Conservation (phyloP, 2,329 filamentous ascomycete genomes). For the Tolypocladium amazonense region DNA sequence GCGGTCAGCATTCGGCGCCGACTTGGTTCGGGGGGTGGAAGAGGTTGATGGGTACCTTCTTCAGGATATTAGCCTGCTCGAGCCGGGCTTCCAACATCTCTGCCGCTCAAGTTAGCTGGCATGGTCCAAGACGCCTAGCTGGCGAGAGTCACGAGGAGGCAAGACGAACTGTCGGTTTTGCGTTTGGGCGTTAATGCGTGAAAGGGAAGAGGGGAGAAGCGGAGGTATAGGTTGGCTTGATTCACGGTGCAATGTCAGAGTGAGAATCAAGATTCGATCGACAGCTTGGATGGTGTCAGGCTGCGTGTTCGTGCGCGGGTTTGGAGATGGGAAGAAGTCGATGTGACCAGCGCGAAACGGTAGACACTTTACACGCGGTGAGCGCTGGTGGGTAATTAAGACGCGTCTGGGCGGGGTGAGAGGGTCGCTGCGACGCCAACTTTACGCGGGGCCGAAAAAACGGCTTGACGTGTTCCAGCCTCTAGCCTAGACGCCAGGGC, state of each 20-base stretch:
- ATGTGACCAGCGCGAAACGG: not conserved
- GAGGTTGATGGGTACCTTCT: conserved; percentile 56
- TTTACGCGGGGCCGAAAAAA: conserved; percentile 13
- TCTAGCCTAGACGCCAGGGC: not conserved
- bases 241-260: not conserved
- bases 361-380: conserved; percentile 23
- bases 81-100: conserved; percentile 93
- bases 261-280: not conserved
- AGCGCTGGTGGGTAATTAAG: conserved; percentile 11
- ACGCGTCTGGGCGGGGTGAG: conserved; percentile 17
- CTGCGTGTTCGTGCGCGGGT: not conserved
- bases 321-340: conserved; percentile 3
- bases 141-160: not conserved
- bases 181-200: not conserved
- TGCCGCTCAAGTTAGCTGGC: conserved; percentile 12
- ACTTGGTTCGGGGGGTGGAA: not conserved
- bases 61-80: conserved; percentile 85
- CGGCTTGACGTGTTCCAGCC: not conserved
- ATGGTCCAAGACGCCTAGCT: not conserved
- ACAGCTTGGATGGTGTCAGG: not conserved
- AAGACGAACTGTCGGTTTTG: conserved; percentile 1
- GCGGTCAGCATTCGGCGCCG: not conserved
- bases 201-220: not conserved
- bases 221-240: not conserved
- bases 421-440: conserved; percentile 14